Base-by-base conservation (phyloP, 1,284 basidiomycete genomes). In the Cryptococcus sp. region DNA sequence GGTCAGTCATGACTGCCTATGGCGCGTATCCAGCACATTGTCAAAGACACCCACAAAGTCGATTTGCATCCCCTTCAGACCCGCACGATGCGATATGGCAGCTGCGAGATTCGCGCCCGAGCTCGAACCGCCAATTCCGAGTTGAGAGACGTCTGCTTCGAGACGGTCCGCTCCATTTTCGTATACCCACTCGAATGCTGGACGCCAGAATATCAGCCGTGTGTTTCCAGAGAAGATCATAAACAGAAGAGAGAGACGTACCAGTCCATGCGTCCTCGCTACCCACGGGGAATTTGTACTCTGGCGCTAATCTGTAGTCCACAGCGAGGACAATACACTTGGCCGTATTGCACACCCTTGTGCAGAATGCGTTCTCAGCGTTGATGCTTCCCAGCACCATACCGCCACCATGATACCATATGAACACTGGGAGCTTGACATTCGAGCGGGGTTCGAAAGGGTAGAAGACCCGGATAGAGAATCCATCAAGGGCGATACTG, bases 231-330 rank as follows among this genome's bases (percentile, higher is more conserved):
- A 3, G 19, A 29, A 29, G n/a, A 23, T 34, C 11, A 44, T 29
- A 19, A 19, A 22, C 15, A 11, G 19, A 38, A 13, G 38, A 11
- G 17, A 26, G 29, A 41, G 34, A 40, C 53, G 20, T 39, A 62
- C 61, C 79, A 44, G 87, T 85, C 40, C 87, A 77, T 0, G 87
- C 84, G 66, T 91, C 89, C 44, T 89, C 84, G 0, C 89, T 84
- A 0, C 88, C 88, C 1, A 85, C 84, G 1, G 89, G 89, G 66
- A 88, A 90, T 5, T 83, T 83, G 52, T 87, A 63, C 66, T 91
- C 89, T 0, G 89, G 89, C 0, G 86, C 87, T 8, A 90, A 82
- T 5, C 88, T 84, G 70, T 90, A 89, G 64, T 87, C 85, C 20
- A 89, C 86, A 5, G 85, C 84, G 8, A 88, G 77, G 2, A 87